Evolutionary conservation across 768 basidiomycete genomes (phyloP), one percentile per base, ranked within the genome.

Genomic region (Tephrocybe sp.): DNA sequence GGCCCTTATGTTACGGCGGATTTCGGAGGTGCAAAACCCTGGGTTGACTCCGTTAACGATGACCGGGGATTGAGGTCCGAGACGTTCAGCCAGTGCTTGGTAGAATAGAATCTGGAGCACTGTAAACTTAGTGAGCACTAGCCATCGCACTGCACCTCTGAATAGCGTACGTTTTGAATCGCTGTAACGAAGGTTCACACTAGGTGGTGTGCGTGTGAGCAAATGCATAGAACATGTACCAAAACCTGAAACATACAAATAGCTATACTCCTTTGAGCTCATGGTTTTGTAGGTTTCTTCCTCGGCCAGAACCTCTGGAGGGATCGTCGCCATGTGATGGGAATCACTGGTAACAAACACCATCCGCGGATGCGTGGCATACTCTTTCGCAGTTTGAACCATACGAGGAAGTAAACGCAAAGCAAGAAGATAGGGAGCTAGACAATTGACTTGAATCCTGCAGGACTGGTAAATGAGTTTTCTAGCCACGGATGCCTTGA

Each of bases 391-490:
- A 0, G 78, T 74, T 31, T 68, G 59, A 1, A 72, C 39, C 62
- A 82, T 65, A 5, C 55, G 60, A 0, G 81, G 80, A 2, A 81
- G 64, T 0, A 81, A 64, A 8, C 69, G 67, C 4, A 81, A 54
- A 0, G 68, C 63, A 4, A 79, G 63, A 0, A 80, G 63, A 5
- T 70, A 63, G 4, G 66, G 68, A 0, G 74, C 63, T 11, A 83
- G 60, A 56, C 70, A 56, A 56, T 82, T 82, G 32, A 78, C 71
- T 55, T 82, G 79, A 1, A 80, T 51, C 13, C 79, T 83, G 47
- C 20, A 20, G 9, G 43, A 14, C 30, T 19, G 31, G 16, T 10
- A 10, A 23, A 38, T 22, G 4, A 16, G 12, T 2, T 12, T 1
- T 14, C 0, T 11, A 16, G 16, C 2, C 32, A 14, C 22, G 17